phyloP scores from a whole-genome alignment of 2,329 filamentous ascomycete species.

The Fusarium tjaetaba region DNA sequence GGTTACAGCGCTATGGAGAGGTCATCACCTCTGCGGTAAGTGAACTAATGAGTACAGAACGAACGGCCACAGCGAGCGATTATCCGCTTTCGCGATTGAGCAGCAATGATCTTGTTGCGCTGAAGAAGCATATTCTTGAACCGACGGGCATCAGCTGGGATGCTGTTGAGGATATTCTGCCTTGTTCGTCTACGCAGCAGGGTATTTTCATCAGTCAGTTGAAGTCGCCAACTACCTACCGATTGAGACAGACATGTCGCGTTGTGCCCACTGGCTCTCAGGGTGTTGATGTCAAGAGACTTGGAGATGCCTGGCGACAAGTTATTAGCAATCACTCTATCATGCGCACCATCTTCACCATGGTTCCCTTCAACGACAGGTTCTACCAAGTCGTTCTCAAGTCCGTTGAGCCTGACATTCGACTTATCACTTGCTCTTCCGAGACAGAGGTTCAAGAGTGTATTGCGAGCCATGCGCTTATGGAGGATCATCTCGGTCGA shows the following conservation, averaged over 20 bases:
- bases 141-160: not conserved
- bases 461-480: not conserved
- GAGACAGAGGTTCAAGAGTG: fast-evolving
- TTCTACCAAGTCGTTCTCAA: not conserved
- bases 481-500: not conserved
- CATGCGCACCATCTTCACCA: not conserved
- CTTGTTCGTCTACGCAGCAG: not conserved
- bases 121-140: not conserved
- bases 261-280: not conserved
- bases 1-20: not conserved
- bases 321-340: not conserved
- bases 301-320: not conserved
- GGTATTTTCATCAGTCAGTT: not conserved
- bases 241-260: not conserved
- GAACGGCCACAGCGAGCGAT: not conserved
- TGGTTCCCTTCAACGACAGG: not conserved
- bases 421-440: not conserved
- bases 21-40: not conserved
- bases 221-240: not conserved
- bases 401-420: not conserved
- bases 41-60: not conserved
- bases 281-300: not conserved
- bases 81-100: not conserved
- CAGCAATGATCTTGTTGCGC: not conserved
- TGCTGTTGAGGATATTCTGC: not conserved